A percentile compares a stretch with the other conserved stretches of the same genome.
Conservation (phyloP, 2,329 filamentous ascomycete species). For the Sclerotiophoma versabilis region DNA sequence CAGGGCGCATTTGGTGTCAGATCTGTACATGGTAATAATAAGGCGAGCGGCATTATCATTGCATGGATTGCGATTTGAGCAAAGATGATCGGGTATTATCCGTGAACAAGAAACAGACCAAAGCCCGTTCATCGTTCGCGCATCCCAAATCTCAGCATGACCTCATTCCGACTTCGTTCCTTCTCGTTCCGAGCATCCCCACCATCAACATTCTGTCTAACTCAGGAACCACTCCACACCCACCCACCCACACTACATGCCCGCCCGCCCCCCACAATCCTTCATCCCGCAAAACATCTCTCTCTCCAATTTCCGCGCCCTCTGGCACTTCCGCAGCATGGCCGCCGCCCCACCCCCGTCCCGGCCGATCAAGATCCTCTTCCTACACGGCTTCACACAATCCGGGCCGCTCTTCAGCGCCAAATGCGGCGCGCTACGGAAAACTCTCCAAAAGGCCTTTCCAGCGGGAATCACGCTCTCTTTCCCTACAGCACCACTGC, state of each 20-base stretch:
- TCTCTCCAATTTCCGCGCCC: constrained; percentile 24
- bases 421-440: constrained; percentile 88
- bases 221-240: neutral
- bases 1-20: constrained; percentile 35
- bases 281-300: constrained; percentile 21
- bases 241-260: neutral
- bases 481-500: constrained; percentile 57
- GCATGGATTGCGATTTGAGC: neutral
- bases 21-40: constrained; percentile 23
- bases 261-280: neutral
- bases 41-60: neutral
- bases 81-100: neutral
- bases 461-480: constrained; percentile 58
- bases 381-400: constrained; percentile 81
- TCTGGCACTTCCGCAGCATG: constrained; percentile 40
- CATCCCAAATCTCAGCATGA: neutral
- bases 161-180: constrained; percentile 11
- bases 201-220: neutral
- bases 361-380: constrained; percentile 55
- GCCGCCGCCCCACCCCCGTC: constrained; percentile 37
- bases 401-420: constrained; percentile 83
- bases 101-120: neutral
- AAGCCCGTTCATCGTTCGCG: neutral
- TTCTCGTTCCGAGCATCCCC: constrained; percentile 3
- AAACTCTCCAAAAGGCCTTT: constrained; percentile 78